Evolutionary conservation across 441 rosid species (phyloP).

Genomic region (Metrosideros polymorpha): DNA sequence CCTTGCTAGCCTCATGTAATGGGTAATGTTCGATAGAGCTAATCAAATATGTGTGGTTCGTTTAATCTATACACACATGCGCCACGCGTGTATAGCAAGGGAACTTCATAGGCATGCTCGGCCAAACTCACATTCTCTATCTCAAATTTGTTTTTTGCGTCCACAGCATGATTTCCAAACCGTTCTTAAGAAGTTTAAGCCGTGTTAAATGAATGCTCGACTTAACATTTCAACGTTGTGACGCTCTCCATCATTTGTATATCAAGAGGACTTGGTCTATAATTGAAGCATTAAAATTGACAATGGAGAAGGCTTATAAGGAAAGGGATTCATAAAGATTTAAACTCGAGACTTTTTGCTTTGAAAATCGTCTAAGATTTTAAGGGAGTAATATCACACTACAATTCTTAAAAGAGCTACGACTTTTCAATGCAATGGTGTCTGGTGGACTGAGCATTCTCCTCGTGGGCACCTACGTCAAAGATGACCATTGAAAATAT

Average conservation of each 20-base stretch:
- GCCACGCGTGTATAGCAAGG: too few species aligned
- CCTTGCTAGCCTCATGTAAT: too few species aligned
- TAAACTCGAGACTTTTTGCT: neutral
- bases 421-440: too few species aligned
- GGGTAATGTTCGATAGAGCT: too few species aligned
- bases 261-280: neutral
- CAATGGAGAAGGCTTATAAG: too few species aligned
- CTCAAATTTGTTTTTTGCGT: too few species aligned
- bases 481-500: neutral
- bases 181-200: neutral
- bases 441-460: neutral
- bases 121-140: too few species aligned
- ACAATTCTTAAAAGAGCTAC: fast-evolving
- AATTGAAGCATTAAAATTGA: neutral
- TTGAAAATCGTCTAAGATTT: neutral
- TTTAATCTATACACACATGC: too few species aligned
- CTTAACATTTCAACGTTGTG: neutral
- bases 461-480: neutral
- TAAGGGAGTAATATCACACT: neutral
- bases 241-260: neutral
- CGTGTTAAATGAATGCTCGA: neutral
- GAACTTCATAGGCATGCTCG: too few species aligned
- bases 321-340: too few species aligned
- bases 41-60: too few species aligned
- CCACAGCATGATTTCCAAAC: neutral